Base-by-base conservation (phyloP, 352 stramenopile genomes). In the Globisporangium heterothallicum region DNA sequence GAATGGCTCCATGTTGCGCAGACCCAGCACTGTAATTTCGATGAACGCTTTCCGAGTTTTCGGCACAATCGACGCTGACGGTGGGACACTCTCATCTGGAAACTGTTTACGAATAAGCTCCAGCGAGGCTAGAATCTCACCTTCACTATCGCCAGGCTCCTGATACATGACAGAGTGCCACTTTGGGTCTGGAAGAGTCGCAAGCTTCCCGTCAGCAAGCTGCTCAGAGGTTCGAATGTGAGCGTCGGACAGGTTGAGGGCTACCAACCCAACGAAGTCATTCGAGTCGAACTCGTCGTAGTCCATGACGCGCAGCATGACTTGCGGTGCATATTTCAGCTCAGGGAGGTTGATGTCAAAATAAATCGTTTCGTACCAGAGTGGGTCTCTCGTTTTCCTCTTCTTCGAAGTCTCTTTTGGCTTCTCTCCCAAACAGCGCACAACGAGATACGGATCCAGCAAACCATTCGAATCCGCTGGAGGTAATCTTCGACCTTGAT, bases 281-380 rank as follows among this genome's bases (percentile, higher is more conserved):
- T 90, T 77, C 3, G 63, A 56, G 32, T 87, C 78, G 30, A 88
- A 90, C 26, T 90, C 75, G 36, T 93, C 82, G 25, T 72, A 74
- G 58, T 93, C 79, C 77, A 93, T 91, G 21, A 91, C 73, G 6
- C 79, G 82, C 22, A 93, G 55, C 58, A 89, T 74, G 12, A 93
- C 78, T 47, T 91, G 79, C 19, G 82, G 82, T 3, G 78, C 78
- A 52, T 88, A 93, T 41, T 85, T 76, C 3, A 87, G 62, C 9
- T 83, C 76, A 4, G 82, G 82, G 26, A 96, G 54, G 38, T 90
- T 88, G 19, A 94, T 80, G 42, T 94, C 79, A 32, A 94, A 95
- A 63, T 86, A 84, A 13, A 94, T 50, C 5, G 83, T 96, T 59
- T 95, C 76, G 65, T 96, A 96, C 63, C 70, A 96, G n/a, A 87